Conservation (phyloP, 176 grass and related monocot genomes). For the Lolium perenne region DNA sequence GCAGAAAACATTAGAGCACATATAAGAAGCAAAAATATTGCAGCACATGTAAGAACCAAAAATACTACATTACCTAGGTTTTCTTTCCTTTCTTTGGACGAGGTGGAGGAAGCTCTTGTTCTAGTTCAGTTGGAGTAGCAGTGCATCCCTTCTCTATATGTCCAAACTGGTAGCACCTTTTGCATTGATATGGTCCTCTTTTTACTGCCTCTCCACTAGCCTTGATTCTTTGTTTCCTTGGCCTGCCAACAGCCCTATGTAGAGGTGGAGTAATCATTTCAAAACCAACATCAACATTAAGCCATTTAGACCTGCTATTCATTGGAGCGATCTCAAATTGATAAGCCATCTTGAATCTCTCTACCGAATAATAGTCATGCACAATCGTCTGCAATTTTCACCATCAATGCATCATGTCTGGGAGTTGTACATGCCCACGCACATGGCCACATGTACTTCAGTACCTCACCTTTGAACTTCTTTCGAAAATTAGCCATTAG, state of each 20-base stretch:
- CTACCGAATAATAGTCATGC: background rate
- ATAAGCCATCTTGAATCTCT: conserved; percentile 5
- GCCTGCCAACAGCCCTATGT: too few species aligned
- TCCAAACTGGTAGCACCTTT: too few species aligned
- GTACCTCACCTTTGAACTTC: background rate
- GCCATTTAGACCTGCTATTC: background rate
- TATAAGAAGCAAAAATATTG: too few species aligned
- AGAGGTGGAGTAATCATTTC: too few species aligned
- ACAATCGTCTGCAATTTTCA: background rate
- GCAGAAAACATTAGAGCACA: too few species aligned
- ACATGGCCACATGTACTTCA: background rate
- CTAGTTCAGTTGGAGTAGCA: background rate
- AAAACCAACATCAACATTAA: background rate
- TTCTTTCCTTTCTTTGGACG: background rate
- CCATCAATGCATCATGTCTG: background rate
- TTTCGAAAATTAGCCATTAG: conserved; percentile 22
- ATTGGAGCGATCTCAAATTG: background rate
- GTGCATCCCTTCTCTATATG: too few species aligned
- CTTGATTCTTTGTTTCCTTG: too few species aligned
- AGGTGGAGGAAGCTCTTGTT: background rate
- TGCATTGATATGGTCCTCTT: too few species aligned
- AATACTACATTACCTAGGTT: background rate
- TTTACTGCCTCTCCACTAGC: too few species aligned
- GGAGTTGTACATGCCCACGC: background rate
- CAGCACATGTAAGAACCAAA: too few species aligned